These are phyloP conservation scores for Mycena chlorophos DNA, from an alignment of 768 basidiomycete genomes.

Conservation along the genomic window DNA sequence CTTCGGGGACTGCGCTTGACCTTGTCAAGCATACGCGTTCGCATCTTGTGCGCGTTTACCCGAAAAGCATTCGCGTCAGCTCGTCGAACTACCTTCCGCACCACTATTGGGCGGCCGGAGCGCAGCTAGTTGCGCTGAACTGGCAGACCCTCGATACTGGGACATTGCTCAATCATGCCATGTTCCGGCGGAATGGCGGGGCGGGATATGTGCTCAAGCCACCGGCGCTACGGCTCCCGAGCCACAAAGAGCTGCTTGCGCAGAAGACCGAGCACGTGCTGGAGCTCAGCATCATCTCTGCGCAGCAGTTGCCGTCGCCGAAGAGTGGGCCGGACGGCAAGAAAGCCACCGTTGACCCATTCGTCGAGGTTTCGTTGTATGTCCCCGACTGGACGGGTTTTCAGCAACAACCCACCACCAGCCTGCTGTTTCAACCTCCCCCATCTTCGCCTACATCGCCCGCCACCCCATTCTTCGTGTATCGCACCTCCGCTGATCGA, in stretches of 20 bases:
- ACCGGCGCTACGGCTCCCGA: constrained; percentile 59
- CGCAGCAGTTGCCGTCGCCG: constrained; percentile 82
- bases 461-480: constrained; percentile 37
- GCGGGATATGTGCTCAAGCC: constrained; percentile 92
- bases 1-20: constrained; percentile 49
- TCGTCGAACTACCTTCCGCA: constrained; percentile 90
- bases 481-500: constrained; percentile 63
- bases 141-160: constrained; percentile 97
- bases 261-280: constrained; percentile 59
- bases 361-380: constrained; percentile 77
- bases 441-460: constrained; percentile 9
- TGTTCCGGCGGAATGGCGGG: constrained; percentile 92
- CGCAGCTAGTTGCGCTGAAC: constrained; percentile 91
- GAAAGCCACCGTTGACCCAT: constrained; percentile 55
- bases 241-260: constrained; percentile 55
- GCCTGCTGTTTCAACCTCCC: background rate
- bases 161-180: constrained; percentile 89
- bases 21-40: constrained; percentile 84
- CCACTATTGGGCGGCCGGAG: constrained; percentile 85
- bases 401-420: background rate
- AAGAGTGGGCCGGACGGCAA: constrained; percentile 45
- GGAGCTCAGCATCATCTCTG: constrained; percentile 74
- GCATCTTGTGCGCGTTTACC: constrained; percentile 85
- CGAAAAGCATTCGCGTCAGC: constrained; percentile 75
- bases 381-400: constrained; percentile 65